phyloP scores from a whole-genome alignment of 2,329 filamentous ascomycete species.

The Xylariaceae sp. region DNA sequence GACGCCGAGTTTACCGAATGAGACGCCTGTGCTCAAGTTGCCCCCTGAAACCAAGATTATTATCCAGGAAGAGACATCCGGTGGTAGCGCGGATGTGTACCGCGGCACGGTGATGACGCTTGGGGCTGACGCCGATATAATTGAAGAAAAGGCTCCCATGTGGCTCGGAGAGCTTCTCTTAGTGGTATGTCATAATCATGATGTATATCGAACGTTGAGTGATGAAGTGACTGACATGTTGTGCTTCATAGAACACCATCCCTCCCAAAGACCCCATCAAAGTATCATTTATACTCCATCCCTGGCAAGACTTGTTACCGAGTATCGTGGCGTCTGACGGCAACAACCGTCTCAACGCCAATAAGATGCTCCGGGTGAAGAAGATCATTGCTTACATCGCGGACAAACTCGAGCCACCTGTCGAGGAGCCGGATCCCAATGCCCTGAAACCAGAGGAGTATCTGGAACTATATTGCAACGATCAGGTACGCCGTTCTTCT shows the following conservation, averaged over 20 bases:
- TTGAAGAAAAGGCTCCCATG: constrained; percentile 81
- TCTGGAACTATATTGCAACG: constrained; percentile 89
- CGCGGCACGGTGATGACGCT: constrained; percentile 78
- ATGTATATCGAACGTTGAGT: background rate
- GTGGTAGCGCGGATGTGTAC: constrained; percentile 78
- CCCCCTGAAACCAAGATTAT: constrained; percentile 63
- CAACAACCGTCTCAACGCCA: constrained; percentile 90
- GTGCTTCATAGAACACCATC: constrained; percentile 58
- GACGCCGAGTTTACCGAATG: constrained; percentile 62
- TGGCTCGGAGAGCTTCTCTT: constrained; percentile 90
- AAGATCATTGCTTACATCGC: constrained; percentile 92
- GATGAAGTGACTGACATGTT: constrained; percentile 10
- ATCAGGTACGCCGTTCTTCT: constrained; percentile 58
- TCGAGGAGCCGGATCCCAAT: constrained; percentile 53
- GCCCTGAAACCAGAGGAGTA: constrained; percentile 81
- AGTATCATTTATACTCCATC: constrained; percentile 87
- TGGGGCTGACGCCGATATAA: constrained; percentile 69
- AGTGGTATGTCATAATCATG: constrained; percentile 41
- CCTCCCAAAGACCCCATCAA: constrained; percentile 90
- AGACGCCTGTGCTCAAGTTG: constrained; percentile 71
- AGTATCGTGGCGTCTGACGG: constrained; percentile 69
- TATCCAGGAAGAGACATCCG: constrained; percentile 63
- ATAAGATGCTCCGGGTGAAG: constrained; percentile 90
- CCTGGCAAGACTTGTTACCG: constrained; percentile 69
- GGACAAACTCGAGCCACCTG: constrained; percentile 76